Evolutionary conservation across 2,329 filamentous ascomycete species (phyloP), one percentile per base, ranked within the genome.

Genomic region (Endothia cerciana): DNA sequence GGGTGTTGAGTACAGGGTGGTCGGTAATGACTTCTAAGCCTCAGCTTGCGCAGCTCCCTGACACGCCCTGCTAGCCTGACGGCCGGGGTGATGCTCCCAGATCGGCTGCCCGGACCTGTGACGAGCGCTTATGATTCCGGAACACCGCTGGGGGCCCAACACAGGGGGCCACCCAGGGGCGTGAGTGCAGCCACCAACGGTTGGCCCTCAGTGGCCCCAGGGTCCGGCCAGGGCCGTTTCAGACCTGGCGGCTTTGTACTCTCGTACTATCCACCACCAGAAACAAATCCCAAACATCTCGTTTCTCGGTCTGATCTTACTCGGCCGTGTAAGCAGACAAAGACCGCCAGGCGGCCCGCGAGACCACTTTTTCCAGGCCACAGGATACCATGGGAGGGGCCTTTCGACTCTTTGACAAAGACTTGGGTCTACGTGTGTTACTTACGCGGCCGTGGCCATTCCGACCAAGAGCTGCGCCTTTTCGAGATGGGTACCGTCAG

Each of bases 1-100:
- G 28, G 30, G 30, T 22, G 8, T 19, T 40, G 55, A 41, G 36
- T 58, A 58, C 55, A 38, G 60, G 60, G 60, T 53, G 60, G 63
- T 67, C 60, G 65, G 59, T 49, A 65, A 59, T 43, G 53, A 58
- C 58, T 67, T 65, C 63, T 65, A 68, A 65, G 63, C 66, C 66
- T 68, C 66, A 65, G 60, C 60, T 68, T 65, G 63, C 59, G 63
- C 66, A 65, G 66, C 60, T 65, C 55, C 28, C 59, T 57, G 56
- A 28, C 22, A 45, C 41, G 22, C 36, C 43, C 30, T 47, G 51
- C n/a, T 68, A 60, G 10, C 17, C 4, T 19, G 45, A 68, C 66
- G 66, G 45, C 56, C 15, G 66, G 56, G 49, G 66, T 59, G 49
- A 11, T 3, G 17, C 19, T 30, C 19, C 53, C 45, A 25, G 53